Evolutionary conservation across 164 flowering plant genomes (phyloP).

Genomic region (Stephania cephalantha): DNA sequence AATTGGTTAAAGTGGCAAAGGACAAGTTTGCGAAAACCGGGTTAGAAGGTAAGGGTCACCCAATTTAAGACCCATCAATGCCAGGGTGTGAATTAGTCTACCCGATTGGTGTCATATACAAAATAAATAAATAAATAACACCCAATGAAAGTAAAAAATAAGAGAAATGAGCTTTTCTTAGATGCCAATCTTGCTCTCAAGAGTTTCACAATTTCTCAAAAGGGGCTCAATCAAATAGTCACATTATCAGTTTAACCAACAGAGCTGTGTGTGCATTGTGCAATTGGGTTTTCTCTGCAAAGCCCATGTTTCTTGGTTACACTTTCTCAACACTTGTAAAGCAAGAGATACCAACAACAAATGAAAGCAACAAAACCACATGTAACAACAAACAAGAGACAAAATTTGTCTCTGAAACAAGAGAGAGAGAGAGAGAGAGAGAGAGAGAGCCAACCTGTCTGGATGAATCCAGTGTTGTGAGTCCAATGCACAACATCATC

Average conservation of each 20-base stretch:
- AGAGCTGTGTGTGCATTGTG: background rate
- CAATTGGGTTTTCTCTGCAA: background rate
- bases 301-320: background rate
- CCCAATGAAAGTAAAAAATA: no score
- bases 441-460: slow-evolving; percentile 5
- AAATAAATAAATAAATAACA: no score
- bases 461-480: background rate
- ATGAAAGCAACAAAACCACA: background rate
- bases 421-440: background rate
- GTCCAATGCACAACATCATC: slow-evolving; percentile 5
- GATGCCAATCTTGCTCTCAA: no score
- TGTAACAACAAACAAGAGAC: background rate
- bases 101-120: no score
- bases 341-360: background rate
- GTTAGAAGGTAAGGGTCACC: no score
- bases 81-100: no score
- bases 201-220: background rate
- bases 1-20: no score
- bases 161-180: no score
- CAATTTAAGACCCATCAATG: no score
- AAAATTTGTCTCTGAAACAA: background rate
- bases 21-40: no score
- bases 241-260: background rate
- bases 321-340: background rate
- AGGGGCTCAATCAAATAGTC: background rate